These are phyloP conservation scores for Fusarium foetens DNA, from an alignment of 2,329 filamentous ascomycete genomes.

Conservation along the genomic window DNA sequence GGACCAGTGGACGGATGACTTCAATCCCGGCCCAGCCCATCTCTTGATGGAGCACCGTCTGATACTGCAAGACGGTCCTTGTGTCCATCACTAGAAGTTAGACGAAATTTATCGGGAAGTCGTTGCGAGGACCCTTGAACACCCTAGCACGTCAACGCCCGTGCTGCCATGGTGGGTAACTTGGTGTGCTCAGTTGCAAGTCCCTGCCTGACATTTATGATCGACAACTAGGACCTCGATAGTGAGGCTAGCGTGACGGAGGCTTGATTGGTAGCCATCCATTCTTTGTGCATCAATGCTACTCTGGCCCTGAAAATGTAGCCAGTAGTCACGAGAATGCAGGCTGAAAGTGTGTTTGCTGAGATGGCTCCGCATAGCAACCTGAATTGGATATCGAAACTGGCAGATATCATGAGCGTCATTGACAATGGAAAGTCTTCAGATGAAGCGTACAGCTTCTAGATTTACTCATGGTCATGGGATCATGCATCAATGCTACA, in stretches of 20 bases:
- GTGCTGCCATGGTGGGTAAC: constrained; percentile 1
- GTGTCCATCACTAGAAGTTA: background rate
- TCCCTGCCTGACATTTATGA: constrained; percentile 26
- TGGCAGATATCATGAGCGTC: background rate
- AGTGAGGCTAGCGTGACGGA: constrained; percentile 1
- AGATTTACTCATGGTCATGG: background rate
- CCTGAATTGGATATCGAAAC: background rate
- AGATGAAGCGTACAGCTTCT: background rate
- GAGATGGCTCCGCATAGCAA: background rate
- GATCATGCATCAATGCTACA: background rate
- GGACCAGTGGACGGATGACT: constrained; percentile 8
- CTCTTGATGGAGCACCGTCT: background rate
- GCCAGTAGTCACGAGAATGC: background rate
- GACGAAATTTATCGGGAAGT: constrained; percentile 27
- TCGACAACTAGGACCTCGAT: constrained; percentile 28
- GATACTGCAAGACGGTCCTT: constrained; percentile 3
- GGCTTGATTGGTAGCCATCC: background rate
- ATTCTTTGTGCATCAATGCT: background rate
- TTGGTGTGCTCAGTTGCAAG: constrained; percentile 1
- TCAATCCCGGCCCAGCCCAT: constrained; percentile 4
- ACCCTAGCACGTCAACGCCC: background rate
- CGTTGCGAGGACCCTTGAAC: constrained; percentile 21
- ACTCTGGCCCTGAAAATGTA: background rate
- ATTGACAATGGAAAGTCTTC: background rate
- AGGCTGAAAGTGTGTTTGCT: background rate